A percentile compares a stretch with the other conserved stretches of the same genome.
These are phyloP conservation scores for Neonectria neomacrospora DNA, from an alignment of 2,329 filamentous ascomycete genomes.

Conservation along the genomic window DNA sequence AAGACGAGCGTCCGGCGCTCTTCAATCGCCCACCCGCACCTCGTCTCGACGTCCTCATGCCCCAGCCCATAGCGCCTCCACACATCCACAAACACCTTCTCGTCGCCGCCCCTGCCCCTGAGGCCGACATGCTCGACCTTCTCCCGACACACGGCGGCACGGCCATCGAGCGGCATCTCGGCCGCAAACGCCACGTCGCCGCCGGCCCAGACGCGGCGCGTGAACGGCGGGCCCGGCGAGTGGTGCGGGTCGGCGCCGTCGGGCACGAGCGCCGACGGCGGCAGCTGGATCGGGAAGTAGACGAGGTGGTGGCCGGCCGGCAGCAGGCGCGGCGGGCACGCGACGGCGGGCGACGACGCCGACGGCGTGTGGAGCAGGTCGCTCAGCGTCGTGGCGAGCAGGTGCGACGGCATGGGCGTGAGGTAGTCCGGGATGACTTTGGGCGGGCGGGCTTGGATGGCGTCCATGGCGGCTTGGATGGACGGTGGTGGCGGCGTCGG, in stretches of 20 bases:
- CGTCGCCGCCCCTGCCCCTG: conserved; percentile 46
- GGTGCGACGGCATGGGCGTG: conserved; percentile 70
- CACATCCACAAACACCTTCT: conserved; percentile 65
- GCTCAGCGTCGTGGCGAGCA: conserved; percentile 71
- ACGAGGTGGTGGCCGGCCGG: conserved; percentile 83
- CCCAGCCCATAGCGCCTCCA: conserved; percentile 56
- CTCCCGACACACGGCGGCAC: conserved; percentile 58
- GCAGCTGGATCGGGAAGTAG: conserved; percentile 82
- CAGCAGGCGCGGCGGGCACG: conserved; percentile 51
- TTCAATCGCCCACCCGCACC: conserved; percentile 49
- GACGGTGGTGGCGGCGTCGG: conserved; percentile 18
- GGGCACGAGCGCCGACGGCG: conserved; percentile 70
- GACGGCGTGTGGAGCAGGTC: conserved; percentile 58
- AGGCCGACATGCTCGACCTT: conserved; percentile 53
- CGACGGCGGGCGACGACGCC: conserved; percentile 30
- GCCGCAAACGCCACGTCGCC: conserved; percentile 71
- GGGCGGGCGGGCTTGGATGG: conserved; percentile 43
- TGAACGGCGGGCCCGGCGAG: conserved; percentile 77
- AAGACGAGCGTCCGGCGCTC: conserved; percentile 66
- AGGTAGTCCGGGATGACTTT: conserved; percentile 58
- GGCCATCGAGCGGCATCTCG: conserved; percentile 53
- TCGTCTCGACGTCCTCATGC: conserved; percentile 32
- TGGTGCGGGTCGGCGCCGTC: conserved; percentile 90
- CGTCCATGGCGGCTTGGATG: conserved; percentile 32
- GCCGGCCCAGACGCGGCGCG: conserved; percentile 88